phyloP scores from a whole-genome alignment of 2,329 filamentous ascomycete genomes.

The Diplodia corticola region DNA sequence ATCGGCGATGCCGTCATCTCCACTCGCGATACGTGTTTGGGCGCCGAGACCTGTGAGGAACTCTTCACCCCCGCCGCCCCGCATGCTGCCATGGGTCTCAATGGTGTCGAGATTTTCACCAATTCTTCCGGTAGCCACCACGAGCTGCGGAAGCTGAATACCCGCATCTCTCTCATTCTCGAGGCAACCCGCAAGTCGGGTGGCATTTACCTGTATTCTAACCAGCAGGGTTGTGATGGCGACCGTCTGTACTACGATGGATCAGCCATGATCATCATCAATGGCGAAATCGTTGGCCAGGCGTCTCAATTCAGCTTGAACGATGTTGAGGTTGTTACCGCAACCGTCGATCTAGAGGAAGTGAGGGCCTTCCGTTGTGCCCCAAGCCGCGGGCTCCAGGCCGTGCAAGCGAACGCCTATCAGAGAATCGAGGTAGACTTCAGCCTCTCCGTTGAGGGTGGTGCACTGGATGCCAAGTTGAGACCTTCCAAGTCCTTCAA shows the following conservation, averaged over 20 bases:
- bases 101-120: constrained; percentile 68
- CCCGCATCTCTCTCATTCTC: constrained; percentile 63
- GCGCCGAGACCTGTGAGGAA: constrained; percentile 65
- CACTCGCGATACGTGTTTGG: constrained; percentile 63
- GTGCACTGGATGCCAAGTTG: constrained; percentile 48
- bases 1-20: constrained; percentile 69
- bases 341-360: constrained; percentile 64
- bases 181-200: constrained; percentile 65
- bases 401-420: constrained; percentile 52
- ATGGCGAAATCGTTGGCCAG: constrained; percentile 64
- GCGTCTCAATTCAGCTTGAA: constrained; percentile 64
- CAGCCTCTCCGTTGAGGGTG: constrained; percentile 43
- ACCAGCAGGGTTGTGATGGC: constrained; percentile 55
- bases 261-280: constrained; percentile 63
- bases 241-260: constrained; percentile 45
- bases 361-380: constrained; percentile 63
- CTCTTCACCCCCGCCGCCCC: constrained; percentile 45
- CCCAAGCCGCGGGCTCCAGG: constrained; percentile 59
- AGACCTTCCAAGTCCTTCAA: constrained; percentile 48
- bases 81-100: constrained; percentile 62
- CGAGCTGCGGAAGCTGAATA: constrained; percentile 66
- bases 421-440: constrained; percentile 48
- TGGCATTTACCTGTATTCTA: constrained; percentile 64
- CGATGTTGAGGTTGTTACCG: constrained; percentile 57
- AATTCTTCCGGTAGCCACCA: constrained; percentile 71